Evolutionary conservation across 78 protist genomes (phyloP).

Genomic region (Dictyostelium discoideum): DNA sequence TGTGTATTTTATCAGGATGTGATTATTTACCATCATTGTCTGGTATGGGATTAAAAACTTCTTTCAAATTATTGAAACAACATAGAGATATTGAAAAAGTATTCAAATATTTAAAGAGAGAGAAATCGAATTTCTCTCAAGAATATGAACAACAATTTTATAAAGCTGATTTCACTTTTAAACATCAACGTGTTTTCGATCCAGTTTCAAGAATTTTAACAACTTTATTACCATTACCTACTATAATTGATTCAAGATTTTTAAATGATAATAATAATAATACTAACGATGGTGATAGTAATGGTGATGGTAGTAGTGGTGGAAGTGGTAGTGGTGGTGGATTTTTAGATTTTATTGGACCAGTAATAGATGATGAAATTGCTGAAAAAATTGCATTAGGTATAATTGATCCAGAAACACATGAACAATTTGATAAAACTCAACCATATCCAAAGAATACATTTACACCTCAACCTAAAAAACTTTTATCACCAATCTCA

Average conservation of each 20-base stretch:
- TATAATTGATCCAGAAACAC: conserved; percentile 34
- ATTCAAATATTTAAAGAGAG: not conserved
- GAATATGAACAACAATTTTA: conserved; percentile 77
- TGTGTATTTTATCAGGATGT: conserved; percentile 97
- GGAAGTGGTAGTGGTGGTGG: not conserved
- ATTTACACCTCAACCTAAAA: conserved; percentile 53
- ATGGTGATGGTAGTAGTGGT: not conserved
- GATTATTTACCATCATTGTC: conserved; percentile 94
- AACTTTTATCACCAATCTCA: not conserved
- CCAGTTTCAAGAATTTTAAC: conserved; percentile 29
- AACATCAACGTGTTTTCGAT: conserved; percentile 87
- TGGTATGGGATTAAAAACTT: conserved; percentile 96
- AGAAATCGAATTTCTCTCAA: conserved; percentile 9
- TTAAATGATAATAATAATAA: not conserved
- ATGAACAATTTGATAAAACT: conserved; percentile 8
- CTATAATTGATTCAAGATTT: conserved; percentile 7
- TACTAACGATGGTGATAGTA: not conserved
- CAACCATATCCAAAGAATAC: not conserved
- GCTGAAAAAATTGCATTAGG: conserved; percentile 51
- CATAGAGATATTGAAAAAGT: conserved; percentile 57
- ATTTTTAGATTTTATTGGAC: conserved; percentile 45
- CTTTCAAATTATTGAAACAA: conserved; percentile 76
- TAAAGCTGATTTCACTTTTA: conserved; percentile 87
- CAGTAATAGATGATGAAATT: conserved; percentile 17
- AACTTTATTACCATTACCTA: conserved; percentile 44